Evolutionary conservation across 495 filamentous ascomycete genomes (phyloP).

Genomic region (Tuber aestivum): DNA sequence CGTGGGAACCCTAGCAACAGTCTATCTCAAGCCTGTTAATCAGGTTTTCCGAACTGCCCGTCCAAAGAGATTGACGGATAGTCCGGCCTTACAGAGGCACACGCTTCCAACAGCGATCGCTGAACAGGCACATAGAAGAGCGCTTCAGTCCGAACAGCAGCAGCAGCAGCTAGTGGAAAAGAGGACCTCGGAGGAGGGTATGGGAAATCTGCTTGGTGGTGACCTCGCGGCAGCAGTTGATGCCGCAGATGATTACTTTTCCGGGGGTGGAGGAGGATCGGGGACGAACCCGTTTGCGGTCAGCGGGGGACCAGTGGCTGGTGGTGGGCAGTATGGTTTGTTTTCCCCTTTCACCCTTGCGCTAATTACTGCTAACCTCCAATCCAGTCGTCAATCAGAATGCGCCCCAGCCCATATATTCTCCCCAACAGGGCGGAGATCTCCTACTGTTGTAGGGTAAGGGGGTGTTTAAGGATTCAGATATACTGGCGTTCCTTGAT

Average conservation of each 20-base stretch:
- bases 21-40: constrained; percentile 95
- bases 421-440: constrained; percentile 53
- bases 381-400: constrained; percentile 61
- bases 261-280: constrained; percentile 44
- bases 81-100: constrained; percentile 74
- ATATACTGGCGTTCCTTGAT: neutral
- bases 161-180: constrained; percentile 32
- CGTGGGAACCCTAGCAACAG: constrained; percentile 91
- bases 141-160: constrained; percentile 35
- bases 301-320: constrained; percentile 40
- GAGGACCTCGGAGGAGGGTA: constrained; percentile 9
- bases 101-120: constrained; percentile 51
- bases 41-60: constrained; percentile 93
- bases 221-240: constrained; percentile 61
- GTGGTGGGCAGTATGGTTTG: constrained; percentile 41
- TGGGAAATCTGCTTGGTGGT: constrained; percentile 23
- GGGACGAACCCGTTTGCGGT: constrained; percentile 49
- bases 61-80: constrained; percentile 66
- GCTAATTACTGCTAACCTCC: constrained; percentile 12
- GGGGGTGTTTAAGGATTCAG: neutral
- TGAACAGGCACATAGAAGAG: constrained; percentile 50
- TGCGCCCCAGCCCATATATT: constrained; percentile 56
- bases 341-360: constrained; percentile 8
- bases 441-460: constrained; percentile 50
- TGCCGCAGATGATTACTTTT: constrained; percentile 83